Percentiles rank a stretch among this genome's conserved stretches.
Conservation (phyloP, 2,329 filamentous ascomycete genomes). For the Ceratocystis variospora region DNA sequence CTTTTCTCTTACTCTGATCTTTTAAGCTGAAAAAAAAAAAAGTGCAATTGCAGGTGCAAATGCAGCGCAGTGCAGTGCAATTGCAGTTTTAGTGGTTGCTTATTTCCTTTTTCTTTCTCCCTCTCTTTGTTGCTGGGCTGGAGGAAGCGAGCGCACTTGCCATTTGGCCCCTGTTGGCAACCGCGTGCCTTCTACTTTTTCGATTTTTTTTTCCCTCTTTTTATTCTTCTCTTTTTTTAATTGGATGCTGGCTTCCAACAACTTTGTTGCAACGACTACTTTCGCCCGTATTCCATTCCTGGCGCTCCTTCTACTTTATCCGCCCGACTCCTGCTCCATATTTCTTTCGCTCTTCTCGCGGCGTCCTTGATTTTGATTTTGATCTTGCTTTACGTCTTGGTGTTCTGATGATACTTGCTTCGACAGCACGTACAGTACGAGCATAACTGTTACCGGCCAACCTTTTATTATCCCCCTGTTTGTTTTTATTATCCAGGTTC, state of each 20-base stretch:
- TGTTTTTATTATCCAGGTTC: neutral
- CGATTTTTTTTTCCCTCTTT: neutral
- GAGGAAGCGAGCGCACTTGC: neutral
- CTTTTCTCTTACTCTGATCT: neutral
- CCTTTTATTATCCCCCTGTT: neutral
- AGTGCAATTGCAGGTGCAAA: neutral
- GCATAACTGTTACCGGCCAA: neutral
- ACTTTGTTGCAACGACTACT: conserved; percentile 8
- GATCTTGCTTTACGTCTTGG: neutral
- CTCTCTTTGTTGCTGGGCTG: neutral
- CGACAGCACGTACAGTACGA: too few species aligned
- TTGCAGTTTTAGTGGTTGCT: too few species aligned
- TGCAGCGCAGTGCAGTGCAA: neutral
- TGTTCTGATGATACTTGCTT: neutral
- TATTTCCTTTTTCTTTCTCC: neutral
- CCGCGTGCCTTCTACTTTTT: conserved; percentile 6
- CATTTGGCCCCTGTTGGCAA: neutral
- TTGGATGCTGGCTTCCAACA: conserved; percentile 4
- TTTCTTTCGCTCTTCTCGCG: too few species aligned
- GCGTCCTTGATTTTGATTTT: too few species aligned
- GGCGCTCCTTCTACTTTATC: conserved; percentile 8
- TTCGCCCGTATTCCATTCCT: conserved; percentile 6
- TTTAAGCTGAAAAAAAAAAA: neutral
- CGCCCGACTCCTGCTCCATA: too few species aligned
- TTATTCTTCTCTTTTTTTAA: neutral